Evolutionary conservation across 2,329 filamentous ascomycete species (phyloP).

Genomic region (Karstenula rhodostoma): DNA sequence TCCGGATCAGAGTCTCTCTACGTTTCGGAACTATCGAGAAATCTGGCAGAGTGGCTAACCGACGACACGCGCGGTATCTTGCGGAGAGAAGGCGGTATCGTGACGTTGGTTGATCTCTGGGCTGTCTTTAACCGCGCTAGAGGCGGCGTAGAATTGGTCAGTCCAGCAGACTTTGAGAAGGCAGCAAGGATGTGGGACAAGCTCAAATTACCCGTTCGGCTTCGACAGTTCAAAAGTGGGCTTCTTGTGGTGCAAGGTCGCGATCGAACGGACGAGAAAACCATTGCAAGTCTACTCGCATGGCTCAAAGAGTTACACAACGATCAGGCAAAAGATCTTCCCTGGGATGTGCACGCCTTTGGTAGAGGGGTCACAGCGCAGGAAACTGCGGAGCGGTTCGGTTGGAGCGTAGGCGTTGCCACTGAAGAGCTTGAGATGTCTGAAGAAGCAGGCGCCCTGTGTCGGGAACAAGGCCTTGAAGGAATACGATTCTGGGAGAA

Average conservation of each 20-base stretch:
- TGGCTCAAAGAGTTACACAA: constrained; percentile 81
- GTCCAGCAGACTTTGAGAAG: constrained; percentile 89
- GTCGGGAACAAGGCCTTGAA: constrained; percentile 90
- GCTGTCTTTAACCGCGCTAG: constrained; percentile 87
- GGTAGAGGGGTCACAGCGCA: constrained; percentile 89
- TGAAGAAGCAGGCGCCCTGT: constrained; percentile 86
- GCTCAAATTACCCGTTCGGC: constrained; percentile 82
- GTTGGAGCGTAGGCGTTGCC: constrained; percentile 96
- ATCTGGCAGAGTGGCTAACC: constrained; percentile 50
- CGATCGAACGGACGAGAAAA: constrained; percentile 90
- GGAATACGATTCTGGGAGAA: constrained; percentile 96
- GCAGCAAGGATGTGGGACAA: constrained; percentile 89
- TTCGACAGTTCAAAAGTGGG: constrained; percentile 90
- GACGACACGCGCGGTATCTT: constrained; percentile 49
- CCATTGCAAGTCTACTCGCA: constrained; percentile 74
- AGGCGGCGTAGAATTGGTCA: constrained; percentile 93
- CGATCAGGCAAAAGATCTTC: constrained; percentile 67
- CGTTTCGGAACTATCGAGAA: constrained; percentile 66
- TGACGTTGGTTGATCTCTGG: constrained; percentile 52
- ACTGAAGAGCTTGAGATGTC: constrained; percentile 97
- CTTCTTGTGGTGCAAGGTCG: constrained; percentile 91
- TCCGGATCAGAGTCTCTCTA: constrained; percentile 83
- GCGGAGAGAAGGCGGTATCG: constrained; percentile 48
- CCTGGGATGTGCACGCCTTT: constrained; percentile 80
- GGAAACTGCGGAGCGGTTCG: constrained; percentile 87